phyloP scores from a whole-genome alignment of 192 early-diverging fungal genomes.

The Gonapodya sp. region DNA sequence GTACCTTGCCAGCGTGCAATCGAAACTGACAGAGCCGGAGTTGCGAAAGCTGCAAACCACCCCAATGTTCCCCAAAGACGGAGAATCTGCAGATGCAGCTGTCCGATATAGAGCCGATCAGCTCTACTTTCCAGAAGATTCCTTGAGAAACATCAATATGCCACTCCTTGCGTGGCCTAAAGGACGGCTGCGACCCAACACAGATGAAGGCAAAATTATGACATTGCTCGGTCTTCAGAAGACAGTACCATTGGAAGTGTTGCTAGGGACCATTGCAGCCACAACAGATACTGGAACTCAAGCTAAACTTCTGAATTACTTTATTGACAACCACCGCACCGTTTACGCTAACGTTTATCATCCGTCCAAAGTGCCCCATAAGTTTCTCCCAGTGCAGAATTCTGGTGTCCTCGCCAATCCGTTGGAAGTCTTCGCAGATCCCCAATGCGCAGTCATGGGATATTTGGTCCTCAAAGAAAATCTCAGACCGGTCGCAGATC shows the following conservation, averaged over 20 bases:
- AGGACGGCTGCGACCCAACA: not conserved
- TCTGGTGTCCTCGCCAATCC: conserved; percentile 38
- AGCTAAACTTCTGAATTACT: conserved; percentile 48
- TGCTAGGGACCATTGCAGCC: conserved; percentile 20
- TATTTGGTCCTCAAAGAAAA: conserved; percentile 54
- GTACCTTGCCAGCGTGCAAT: conserved; percentile 63
- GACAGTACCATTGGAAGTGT: conserved; percentile 23
- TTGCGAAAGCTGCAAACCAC: conserved; percentile 35
- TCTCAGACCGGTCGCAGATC: conserved; percentile 34
- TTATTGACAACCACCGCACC: conserved; percentile 55
- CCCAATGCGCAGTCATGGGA: conserved; percentile 47
- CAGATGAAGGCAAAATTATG: conserved; percentile 28
- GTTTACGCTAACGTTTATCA: conserved; percentile 45
- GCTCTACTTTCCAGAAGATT: conserved; percentile 11
- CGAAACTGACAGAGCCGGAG: conserved; percentile 52
- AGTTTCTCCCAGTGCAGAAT: conserved; percentile 48
- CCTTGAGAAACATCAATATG: not conserved
- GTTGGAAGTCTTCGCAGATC: conserved; percentile 51
- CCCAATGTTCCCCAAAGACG: conserved; percentile 4
- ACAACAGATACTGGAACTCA: conserved; percentile 19
- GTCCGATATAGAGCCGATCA: not conserved
- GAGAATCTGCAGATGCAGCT: not conserved
- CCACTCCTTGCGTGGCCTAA: not conserved
- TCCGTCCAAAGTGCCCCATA: conserved; percentile 25
- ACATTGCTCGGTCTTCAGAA: conserved; percentile 23